These are phyloP conservation scores for Coemansia sp. DNA, from an alignment of 192 early-diverging fungal genomes.

Conservation along the genomic window DNA sequence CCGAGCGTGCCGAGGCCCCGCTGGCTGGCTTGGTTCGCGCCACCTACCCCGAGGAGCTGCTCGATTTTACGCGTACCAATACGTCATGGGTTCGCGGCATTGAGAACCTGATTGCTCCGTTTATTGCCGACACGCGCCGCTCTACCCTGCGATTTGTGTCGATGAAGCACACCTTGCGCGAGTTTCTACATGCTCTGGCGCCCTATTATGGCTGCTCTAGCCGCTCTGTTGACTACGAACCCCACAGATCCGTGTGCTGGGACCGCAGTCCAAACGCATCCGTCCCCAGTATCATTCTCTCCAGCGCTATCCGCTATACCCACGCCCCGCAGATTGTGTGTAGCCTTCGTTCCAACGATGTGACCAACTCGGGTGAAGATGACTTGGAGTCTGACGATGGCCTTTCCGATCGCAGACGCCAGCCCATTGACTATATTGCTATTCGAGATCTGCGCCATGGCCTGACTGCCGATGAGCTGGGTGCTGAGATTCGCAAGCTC, in stretches of 20 bases:
- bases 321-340: slow-evolving; percentile 35
- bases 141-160: slow-evolving; percentile 63
- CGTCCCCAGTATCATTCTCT: slow-evolving; percentile 39
- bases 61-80: slow-evolving; percentile 66
- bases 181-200: slow-evolving; percentile 71
- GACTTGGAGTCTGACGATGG: neutral
- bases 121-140: slow-evolving; percentile 60
- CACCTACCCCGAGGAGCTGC: slow-evolving; percentile 62
- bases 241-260: slow-evolving; percentile 65
- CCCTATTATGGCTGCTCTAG: slow-evolving; percentile 70
- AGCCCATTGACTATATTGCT: slow-evolving; percentile 24
- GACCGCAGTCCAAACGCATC: slow-evolving; percentile 24
- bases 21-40: slow-evolving; percentile 37
- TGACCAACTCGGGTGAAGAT: neutral
- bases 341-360: slow-evolving; percentile 25
- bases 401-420: slow-evolving; percentile 25
- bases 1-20: slow-evolving; percentile 45
- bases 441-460: slow-evolving; percentile 43
- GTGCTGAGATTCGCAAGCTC: slow-evolving; percentile 17
- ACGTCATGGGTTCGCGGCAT: slow-evolving; percentile 65
- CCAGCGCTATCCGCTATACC: slow-evolving; percentile 29
- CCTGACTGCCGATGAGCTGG: slow-evolving; percentile 37
- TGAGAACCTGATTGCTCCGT: slow-evolving; percentile 64
- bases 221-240: slow-evolving; percentile 79
- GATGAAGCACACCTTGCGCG: slow-evolving; percentile 63